A percentile compares a stretch with the other conserved stretches of the same genome.
Evolutionary conservation across 805 yeast species (phyloP).

Genomic region (Kluyveromyces lactis): DNA sequence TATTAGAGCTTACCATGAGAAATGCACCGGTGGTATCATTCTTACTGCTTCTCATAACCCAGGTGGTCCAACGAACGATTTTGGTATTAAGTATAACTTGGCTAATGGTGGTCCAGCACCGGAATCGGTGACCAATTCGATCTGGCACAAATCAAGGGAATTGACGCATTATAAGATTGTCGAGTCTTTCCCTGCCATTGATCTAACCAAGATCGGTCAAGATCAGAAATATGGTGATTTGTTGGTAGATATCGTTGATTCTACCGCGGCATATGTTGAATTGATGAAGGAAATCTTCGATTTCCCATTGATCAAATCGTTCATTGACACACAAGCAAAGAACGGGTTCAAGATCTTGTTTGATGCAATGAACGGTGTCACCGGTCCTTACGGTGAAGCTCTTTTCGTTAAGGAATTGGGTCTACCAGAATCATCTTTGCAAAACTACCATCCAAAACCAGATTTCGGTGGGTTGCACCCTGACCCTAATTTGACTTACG

Average conservation of each 20-base stretch:
- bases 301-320: conserved; percentile 67
- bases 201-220: conserved; percentile 51
- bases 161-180: conserved; percentile 54
- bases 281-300: conserved; percentile 84
- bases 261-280: conserved; percentile 68
- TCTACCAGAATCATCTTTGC: conserved; percentile 51
- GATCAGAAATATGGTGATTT: conserved; percentile 44
- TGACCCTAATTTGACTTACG: conserved; percentile 95
- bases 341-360: conserved; percentile 67
- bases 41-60: conserved; percentile 97
- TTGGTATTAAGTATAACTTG: conserved; percentile 93
- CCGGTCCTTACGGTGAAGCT: conserved; percentile 90
- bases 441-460: conserved; percentile 70
- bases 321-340: conserved; percentile 44
- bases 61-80: conserved; percentile 87
- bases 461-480: conserved; percentile 98
- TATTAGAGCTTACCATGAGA: conserved; percentile 55
- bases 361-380: conserved; percentile 90
- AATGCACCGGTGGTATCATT: conserved; percentile 89
- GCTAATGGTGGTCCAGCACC: conserved; percentile 99
- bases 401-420: conserved; percentile 83
- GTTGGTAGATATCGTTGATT: conserved; percentile 72
- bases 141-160: conserved; percentile 58
- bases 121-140: conserved; percentile 82
- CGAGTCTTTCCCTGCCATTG: conserved; percentile 53